Evolutionary conservation across 768 basidiomycete species (phyloP).

Genomic region (Agaricus blazei): DNA sequence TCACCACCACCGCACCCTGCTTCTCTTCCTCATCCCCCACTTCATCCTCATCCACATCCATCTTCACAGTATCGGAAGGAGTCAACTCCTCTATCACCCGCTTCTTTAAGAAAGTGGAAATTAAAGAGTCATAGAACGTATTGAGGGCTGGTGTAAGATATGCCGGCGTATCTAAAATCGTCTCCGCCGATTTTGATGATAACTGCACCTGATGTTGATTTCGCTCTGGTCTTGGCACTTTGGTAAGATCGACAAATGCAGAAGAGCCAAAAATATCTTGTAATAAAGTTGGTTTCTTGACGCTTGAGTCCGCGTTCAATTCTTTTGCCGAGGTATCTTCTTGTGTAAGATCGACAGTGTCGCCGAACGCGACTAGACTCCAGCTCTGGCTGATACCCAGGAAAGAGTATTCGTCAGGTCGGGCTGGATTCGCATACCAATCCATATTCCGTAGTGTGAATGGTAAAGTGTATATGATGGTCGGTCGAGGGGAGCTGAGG

Average conservation of each 20-base stretch:
- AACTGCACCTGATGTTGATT: background rate
- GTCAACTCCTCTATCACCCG: conserved; percentile 15
- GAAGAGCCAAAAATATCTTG: conserved; percentile 88
- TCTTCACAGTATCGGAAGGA: conserved; percentile 11
- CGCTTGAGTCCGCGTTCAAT: conserved; percentile 21
- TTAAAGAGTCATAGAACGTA: conserved; percentile 58
- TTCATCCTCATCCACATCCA: conserved; percentile 27
- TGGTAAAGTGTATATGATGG: conserved; percentile 44
- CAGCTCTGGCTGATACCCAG: conserved; percentile 68
- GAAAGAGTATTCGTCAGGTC: conserved; percentile 8
- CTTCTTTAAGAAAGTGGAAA: conserved; percentile 29
- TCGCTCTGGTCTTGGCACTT: background rate
- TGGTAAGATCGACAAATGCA: conserved; percentile 42
- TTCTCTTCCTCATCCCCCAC: conserved; percentile 41
- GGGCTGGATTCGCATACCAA: conserved; percentile 22
- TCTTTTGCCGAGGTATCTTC: conserved; percentile 37
- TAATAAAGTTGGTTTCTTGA: conserved; percentile 58
- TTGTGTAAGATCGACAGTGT: conserved; percentile 38
- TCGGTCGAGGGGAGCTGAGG: conserved; percentile 38
- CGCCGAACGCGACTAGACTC: conserved; percentile 65
- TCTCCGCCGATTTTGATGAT: conserved; percentile 14
- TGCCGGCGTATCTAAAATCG: conserved; percentile 62
- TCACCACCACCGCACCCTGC: conserved; percentile 14
- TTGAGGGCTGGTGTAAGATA: conserved; percentile 75
- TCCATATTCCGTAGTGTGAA: conserved; percentile 54